Evolutionary conservation across 2,329 filamentous ascomycete genomes (phyloP), one percentile per base, ranked within the genome.

Genomic region (Chrysoporthe deuterocubensis): DNA sequence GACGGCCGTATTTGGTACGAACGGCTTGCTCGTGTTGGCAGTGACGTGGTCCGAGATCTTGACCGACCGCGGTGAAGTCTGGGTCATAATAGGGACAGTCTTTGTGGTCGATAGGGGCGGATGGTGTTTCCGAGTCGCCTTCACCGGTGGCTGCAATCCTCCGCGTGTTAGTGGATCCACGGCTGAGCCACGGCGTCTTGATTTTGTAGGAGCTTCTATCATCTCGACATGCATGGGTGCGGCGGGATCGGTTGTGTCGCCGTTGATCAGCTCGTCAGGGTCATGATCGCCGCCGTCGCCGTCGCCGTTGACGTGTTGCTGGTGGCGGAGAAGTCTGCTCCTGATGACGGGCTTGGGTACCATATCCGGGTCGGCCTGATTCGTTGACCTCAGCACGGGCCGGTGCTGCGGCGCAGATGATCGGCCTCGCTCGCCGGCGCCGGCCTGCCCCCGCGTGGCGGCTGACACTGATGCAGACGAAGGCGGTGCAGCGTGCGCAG

Each of bases 381-480:
- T 68, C 62, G 62, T 67, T 40, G 59, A 62, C 66, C 56, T 66
- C 66, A 63, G 68, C 68, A 68, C 68, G 65, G 68, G 58, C 65
- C 68, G 65, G 65, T 57, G 66, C 37, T 62, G 68, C n/a, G 56
- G 61, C 43, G 50, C 62, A 43, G 52, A 46, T 14, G n/a, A 21
- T 52, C 58, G 62, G 50, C 62, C 42, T 58, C 62, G 52, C 54
- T 58, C 37, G 21, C 50, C 42, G 40, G 40, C n/a, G 40, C 57
- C 40, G 57, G 37, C 57, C 32, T 14, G 64, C 32, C 42, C 34
- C 21, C 26, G 60, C 63, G 54, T 40, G 3, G 56, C 26, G 44
- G 56, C 42, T 67, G 65, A 48, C 62, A 65, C 67, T 46, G 44
- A 21, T 21, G 46, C 46, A 62, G 59, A 0, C 44, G 65, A 43